A percentile compares a stretch with the other conserved stretches of the same genome.
These are phyloP conservation scores for Hygrophila difformis DNA, from an alignment of 257 asterid species.

Conservation along the genomic window DNA sequence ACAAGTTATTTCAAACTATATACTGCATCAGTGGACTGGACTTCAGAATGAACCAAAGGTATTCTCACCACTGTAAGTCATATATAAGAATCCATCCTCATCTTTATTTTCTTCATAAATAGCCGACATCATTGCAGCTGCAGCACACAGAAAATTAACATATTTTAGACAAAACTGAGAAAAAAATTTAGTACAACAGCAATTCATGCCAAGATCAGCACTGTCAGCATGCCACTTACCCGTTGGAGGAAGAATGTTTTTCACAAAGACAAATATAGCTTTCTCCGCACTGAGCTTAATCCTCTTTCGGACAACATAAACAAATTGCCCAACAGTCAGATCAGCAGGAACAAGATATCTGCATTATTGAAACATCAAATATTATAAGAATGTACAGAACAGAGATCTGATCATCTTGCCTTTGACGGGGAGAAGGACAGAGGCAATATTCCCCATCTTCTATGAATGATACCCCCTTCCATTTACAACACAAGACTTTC, in stretches of 20 bases:
- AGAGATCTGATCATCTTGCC: too few relatives aligned
- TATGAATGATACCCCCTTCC: too few relatives aligned
- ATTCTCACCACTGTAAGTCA: slow-evolving; percentile 81
- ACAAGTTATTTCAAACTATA: slow-evolving; percentile 34
- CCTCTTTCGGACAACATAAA: slow-evolving; percentile 94
- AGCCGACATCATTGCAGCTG: slow-evolving; percentile 80
- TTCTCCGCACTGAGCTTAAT: slow-evolving; percentile 97
- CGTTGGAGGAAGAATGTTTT: slow-evolving; percentile 87
- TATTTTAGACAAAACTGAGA: not conserved
- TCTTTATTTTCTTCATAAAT: slow-evolving; percentile 70
- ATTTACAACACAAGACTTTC: too few relatives aligned
- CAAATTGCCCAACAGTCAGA: slow-evolving; percentile 89
- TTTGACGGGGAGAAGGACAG: too few relatives aligned
- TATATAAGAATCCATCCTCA: slow-evolving; percentile 71
- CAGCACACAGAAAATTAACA: slow-evolving; percentile 1
- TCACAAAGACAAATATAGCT: slow-evolving; percentile 92
- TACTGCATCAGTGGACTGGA: slow-evolving; percentile 22
- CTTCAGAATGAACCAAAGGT: slow-evolving; percentile 60
- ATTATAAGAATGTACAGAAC: too few relatives aligned
- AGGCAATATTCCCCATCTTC: too few relatives aligned
- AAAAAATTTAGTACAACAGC: slow-evolving; percentile 15
- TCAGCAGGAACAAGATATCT: slow-evolving; percentile 81
- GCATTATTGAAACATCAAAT: slow-evolving; percentile 13
- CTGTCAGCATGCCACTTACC: slow-evolving; percentile 30
- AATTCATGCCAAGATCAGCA: not conserved